A percentile compares a stretch with the other conserved stretches of the same genome.
Evolutionary conservation across 225 moss, liverwort and hornwort genomes (phyloP).

Genomic region (Bryum argenteum): DNA sequence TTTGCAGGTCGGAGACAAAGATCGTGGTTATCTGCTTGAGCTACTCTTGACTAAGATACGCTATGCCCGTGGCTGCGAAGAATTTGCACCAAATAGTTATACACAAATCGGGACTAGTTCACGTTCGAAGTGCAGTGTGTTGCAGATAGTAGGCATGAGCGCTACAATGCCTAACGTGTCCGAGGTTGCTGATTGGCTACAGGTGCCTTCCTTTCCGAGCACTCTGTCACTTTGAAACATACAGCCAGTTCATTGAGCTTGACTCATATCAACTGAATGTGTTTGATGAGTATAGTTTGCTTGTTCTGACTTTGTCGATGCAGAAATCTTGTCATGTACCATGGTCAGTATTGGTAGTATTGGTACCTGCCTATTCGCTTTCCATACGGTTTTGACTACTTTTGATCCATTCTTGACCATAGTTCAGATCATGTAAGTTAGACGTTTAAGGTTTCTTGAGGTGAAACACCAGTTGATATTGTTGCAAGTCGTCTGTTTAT

Average conservation of each 20-base stretch:
- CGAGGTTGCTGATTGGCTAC: slow-evolving; percentile 86
- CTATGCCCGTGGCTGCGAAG: slow-evolving; percentile 77
- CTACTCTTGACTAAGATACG: slow-evolving; percentile 91
- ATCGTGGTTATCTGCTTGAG: slow-evolving; percentile 97
- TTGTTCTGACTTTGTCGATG: background rate
- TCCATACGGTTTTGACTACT: background rate
- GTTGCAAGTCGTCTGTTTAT: slow-evolving; percentile 17
- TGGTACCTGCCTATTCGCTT: background rate
- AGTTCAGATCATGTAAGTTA: slow-evolving; percentile 3
- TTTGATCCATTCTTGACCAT: background rate
- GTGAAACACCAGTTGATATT: background rate
- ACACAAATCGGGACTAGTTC: slow-evolving; percentile 38
- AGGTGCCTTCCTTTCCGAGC: slow-evolving; percentile 53
- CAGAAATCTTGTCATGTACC: background rate
- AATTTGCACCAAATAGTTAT: slow-evolving; percentile 31
- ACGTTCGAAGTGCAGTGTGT: slow-evolving; percentile 49
- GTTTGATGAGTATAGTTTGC: slow-evolving; percentile 9
- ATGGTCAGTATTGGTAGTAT: background rate
- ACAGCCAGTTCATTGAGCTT: background rate
- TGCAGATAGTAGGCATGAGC: slow-evolving; percentile 98
- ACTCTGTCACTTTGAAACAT: background rate
- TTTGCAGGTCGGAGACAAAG: slow-evolving; percentile 93
- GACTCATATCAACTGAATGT: background rate
- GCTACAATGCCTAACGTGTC: slow-evolving; percentile 92
- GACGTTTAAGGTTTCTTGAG: slow-evolving; percentile 20